phyloP scores from a whole-genome alignment of 2,329 filamentous ascomycete genomes.

The Tolypocladium sp. region DNA sequence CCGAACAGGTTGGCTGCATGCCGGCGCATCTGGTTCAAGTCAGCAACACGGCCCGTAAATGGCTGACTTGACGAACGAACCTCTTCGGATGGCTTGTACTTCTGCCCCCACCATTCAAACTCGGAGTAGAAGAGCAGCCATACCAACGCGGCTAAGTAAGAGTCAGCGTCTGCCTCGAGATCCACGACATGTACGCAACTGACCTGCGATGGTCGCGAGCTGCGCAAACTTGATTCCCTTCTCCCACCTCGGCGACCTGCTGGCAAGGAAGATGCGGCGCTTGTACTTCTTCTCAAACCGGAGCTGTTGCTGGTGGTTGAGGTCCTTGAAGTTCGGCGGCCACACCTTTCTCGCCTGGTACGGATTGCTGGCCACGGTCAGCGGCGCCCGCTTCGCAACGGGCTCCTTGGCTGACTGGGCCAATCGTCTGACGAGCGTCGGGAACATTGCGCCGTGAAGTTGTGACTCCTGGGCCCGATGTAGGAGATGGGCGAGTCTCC shows the following conservation, averaged over 20 bases:
- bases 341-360: constrained; percentile 63
- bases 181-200: constrained; percentile 13
- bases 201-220: constrained; percentile 48
- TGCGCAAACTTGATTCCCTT: constrained; percentile 58
- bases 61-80: constrained; percentile 10
- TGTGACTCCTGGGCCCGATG: neutral
- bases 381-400: constrained; percentile 15
- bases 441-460: constrained; percentile 20
- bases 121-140: constrained; percentile 32
- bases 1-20: constrained; percentile 30
- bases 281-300: constrained; percentile 73
- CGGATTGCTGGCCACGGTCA: constrained; percentile 40
- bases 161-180: neutral
- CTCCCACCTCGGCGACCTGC: constrained; percentile 53
- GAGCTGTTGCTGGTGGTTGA: constrained; percentile 65
- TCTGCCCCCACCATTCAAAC: constrained; percentile 33
- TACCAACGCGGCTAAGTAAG: constrained; percentile 23
- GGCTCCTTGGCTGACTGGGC: constrained; percentile 19
- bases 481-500: neutral
- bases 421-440: constrained; percentile 23
- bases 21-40: constrained; percentile 20
- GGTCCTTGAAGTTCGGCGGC: constrained; percentile 66
- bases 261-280: constrained; percentile 54
- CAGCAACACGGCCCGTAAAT: neutral
- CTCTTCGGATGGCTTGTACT: constrained; percentile 33